Evolutionary conservation across 495 filamentous ascomycete species (phyloP), one percentile per base, ranked within the genome.

Genomic region (Xylaria flabelliformis): DNA sequence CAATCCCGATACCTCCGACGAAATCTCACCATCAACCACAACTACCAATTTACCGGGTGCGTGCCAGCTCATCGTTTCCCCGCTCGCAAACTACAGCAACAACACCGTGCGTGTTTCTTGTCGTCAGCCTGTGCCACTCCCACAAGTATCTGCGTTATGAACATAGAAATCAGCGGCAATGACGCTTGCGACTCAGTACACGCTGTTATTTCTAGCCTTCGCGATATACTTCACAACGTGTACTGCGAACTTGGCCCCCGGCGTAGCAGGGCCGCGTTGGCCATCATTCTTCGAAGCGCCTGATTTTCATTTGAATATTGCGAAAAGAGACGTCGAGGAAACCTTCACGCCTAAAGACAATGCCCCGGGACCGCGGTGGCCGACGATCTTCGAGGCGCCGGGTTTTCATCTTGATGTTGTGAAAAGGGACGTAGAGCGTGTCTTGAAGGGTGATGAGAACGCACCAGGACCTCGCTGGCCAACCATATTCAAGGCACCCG

Each of bases 201-300:
- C 1, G 7, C 17, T 63, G n/a, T 15, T 63, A 26, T 15, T 63
- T 17, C 13, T 41, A 13, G 61, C 21, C 61, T 63, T 63, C 3
- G 61, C 36, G n/a, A n/a, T 44, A 13, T 21, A 42, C 15, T 15
- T 44, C 61, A 44, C 36, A 1, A 26, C n/a, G 12, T n/a, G n/a
- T 17, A 55, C 26, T 4, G 53, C 39, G 17, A 58, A 61, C 44
- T 21, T 61, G 19, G 36, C 36, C 21, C 67, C 51, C 9, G 39
- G 53, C 15, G 53, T 46, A 15, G n/a, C 21, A 39, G 51, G 39
- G 26, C 41, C 67, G 21, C 51, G 67, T 5, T 48, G 53, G 51
- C 53, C 67, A 44, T 69, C 53, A 26, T 59, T 61, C 53, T 53
- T 67, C 29, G 64, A 65, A 48, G 42, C 63, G 4, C 63, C 44